Evolutionary conservation across 768 basidiomycete genomes (phyloP).

Genomic region (Boletus speciosus): DNA sequence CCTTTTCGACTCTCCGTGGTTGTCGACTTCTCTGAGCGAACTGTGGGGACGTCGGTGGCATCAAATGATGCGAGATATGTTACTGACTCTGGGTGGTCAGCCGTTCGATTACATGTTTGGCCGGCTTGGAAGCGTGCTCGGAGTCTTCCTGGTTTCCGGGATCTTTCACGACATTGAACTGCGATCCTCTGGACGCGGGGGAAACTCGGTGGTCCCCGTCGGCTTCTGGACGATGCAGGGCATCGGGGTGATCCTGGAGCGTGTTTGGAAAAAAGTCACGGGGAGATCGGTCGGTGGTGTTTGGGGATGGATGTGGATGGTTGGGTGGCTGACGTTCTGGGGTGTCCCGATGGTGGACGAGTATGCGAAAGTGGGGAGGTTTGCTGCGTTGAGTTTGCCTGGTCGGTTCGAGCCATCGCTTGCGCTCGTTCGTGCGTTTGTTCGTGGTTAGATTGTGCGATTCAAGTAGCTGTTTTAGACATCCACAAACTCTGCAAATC

Average conservation of each 20-base stretch:
- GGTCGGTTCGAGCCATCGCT: constrained; percentile 15
- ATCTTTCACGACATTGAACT: constrained; percentile 53
- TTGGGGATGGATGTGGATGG: constrained; percentile 49
- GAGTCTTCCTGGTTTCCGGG: constrained; percentile 57
- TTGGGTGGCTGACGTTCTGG: constrained; percentile 46
- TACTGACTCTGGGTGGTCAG: constrained; percentile 46
- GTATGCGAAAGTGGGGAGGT: constrained; percentile 16
- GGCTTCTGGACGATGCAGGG: constrained; percentile 58
- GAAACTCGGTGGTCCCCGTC: constrained; percentile 37
- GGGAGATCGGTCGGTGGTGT: constrained; percentile 45
- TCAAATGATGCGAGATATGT: constrained; percentile 57
- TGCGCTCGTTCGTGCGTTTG: constrained; percentile 26
- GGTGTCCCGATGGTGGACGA: constrained; percentile 45
- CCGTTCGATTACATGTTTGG: constrained; percentile 47
- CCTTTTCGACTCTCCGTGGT: constrained; percentile 55
- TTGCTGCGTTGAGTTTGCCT: constrained; percentile 4
- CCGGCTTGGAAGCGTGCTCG: constrained; percentile 47
- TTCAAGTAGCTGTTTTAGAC: background rate
- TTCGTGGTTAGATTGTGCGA: background rate
- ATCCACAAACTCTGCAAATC: no score
- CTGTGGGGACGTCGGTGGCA: constrained; percentile 69
- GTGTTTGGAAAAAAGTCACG: constrained; percentile 39
- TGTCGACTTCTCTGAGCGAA: constrained; percentile 52
- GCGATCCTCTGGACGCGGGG: constrained; percentile 51
- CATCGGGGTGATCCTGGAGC: constrained; percentile 51